Conservation (phyloP, 352 stramenopile species). For the Pythium utonaiense region DNA sequence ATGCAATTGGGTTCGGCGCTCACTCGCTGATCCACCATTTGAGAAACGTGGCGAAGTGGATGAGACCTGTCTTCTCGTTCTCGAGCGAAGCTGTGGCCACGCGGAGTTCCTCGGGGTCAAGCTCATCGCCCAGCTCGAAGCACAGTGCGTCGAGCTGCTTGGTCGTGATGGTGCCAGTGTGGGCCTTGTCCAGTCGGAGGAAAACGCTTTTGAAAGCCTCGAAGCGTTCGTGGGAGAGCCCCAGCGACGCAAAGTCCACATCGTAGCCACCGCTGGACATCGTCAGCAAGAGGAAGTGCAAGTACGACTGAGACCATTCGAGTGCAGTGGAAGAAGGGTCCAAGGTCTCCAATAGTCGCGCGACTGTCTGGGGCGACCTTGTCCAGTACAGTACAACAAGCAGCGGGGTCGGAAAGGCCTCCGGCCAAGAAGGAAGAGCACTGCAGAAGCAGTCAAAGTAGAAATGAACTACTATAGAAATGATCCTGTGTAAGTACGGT, state of each 20-base stretch:
- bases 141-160: constrained; percentile 57
- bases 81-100: constrained; percentile 44
- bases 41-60: constrained; percentile 63
- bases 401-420: too few relatives aligned
- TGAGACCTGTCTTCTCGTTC: constrained; percentile 48
- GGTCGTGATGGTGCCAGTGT: constrained; percentile 47
- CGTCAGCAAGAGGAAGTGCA: background rate
- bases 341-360: too few relatives aligned
- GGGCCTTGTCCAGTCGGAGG: constrained; percentile 39
- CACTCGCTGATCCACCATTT: constrained; percentile 62
- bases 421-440: too few relatives aligned
- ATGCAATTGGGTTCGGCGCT: background rate
- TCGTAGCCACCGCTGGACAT: constrained; percentile 29
- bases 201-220: constrained; percentile 64
- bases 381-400: too few relatives aligned
- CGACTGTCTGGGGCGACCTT: too few relatives aligned
- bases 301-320: too few relatives aligned
- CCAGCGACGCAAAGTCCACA: constrained; percentile 45
- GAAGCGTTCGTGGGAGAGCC: constrained; percentile 44
- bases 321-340: too few relatives aligned
- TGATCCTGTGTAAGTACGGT: background rate
- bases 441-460: background rate
- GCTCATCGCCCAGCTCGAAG: constrained; percentile 51
- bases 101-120: constrained; percentile 55
- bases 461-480: background rate